phyloP scores from a whole-genome alignment of 352 stramenopile species.

The Globisporangium middletonii region DNA sequence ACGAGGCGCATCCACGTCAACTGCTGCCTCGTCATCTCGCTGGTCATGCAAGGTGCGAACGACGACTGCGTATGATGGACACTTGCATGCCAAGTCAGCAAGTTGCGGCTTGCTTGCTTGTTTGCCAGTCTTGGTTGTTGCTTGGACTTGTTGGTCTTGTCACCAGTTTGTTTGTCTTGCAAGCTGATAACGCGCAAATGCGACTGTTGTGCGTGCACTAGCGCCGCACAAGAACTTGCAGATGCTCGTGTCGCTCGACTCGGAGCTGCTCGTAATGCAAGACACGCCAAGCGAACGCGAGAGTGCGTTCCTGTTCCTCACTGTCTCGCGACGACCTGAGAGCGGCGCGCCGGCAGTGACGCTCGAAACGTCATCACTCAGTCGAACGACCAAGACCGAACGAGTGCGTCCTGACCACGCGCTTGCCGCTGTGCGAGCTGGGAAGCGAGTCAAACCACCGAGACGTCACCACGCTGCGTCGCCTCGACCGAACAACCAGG shows the following conservation, averaged over 20 bases:
- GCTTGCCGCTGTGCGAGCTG: not conserved
- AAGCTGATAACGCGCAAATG: too few species aligned
- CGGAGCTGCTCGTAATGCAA: conserved; percentile 55
- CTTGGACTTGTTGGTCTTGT: too few species aligned
- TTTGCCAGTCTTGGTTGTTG: too few species aligned
- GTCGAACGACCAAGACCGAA: not conserved
- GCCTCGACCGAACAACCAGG: conserved; percentile 4
- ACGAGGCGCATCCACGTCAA: conserved; percentile 72
- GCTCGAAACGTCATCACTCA: conserved; percentile 2
- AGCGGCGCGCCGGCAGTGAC: conserved; percentile 10
- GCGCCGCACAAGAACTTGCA: conserved; percentile 26
- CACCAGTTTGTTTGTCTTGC: too few species aligned
- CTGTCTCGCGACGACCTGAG: conserved; percentile 36
- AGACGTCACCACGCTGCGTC: not conserved
- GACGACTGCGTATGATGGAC: not conserved
- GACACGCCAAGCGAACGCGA: conserved; percentile 29
- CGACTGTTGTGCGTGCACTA: conserved; percentile 5
- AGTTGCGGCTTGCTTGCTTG: not conserved
- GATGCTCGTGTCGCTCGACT: conserved; percentile 62
- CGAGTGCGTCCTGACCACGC: not conserved
- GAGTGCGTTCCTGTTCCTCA: conserved; percentile 48
- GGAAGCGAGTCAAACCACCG: not conserved
- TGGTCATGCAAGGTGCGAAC: conserved; percentile 62
- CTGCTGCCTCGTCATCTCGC: conserved; percentile 79
- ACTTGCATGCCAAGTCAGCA: conserved; percentile 9